phyloP scores from a whole-genome alignment of 805 yeast genomes.

The Ogataea haglerorum region DNA sequence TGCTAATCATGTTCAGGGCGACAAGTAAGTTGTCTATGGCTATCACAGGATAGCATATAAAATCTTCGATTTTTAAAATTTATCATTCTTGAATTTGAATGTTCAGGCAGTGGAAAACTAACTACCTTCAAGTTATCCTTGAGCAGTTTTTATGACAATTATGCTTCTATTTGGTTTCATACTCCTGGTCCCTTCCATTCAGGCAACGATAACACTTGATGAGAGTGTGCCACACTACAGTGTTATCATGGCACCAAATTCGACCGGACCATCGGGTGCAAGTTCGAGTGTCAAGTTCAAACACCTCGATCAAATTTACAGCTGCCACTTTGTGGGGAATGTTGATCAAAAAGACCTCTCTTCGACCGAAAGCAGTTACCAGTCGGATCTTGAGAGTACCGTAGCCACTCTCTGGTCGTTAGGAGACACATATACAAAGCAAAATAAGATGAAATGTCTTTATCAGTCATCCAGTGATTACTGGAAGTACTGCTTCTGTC shows the following conservation, averaged over 20 bases:
- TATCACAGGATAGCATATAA: too few species aligned
- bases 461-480: slow-evolving; percentile 9
- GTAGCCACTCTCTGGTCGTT: background rate
- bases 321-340: background rate
- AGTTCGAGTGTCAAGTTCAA: background rate
- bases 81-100: too few species aligned
- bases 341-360: too few species aligned
- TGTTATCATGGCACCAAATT: background rate
- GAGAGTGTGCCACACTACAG: background rate
- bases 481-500: slow-evolving; percentile 16
- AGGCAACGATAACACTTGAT: background rate
- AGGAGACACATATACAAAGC: background rate
- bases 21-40: too few species aligned
- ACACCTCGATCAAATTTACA: background rate
- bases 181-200: too few species aligned
- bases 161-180: too few species aligned
- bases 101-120: too few species aligned
- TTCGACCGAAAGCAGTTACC: background rate
- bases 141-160: too few species aligned
- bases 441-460: background rate
- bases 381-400: background rate
- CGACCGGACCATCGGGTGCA: background rate
- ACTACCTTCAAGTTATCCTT: too few species aligned
- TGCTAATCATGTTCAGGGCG: too few species aligned
- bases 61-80: too few species aligned